phyloP scores from a whole-genome alignment of 2,329 filamentous ascomycete species.

The Colletotrichum theobromicola region DNA sequence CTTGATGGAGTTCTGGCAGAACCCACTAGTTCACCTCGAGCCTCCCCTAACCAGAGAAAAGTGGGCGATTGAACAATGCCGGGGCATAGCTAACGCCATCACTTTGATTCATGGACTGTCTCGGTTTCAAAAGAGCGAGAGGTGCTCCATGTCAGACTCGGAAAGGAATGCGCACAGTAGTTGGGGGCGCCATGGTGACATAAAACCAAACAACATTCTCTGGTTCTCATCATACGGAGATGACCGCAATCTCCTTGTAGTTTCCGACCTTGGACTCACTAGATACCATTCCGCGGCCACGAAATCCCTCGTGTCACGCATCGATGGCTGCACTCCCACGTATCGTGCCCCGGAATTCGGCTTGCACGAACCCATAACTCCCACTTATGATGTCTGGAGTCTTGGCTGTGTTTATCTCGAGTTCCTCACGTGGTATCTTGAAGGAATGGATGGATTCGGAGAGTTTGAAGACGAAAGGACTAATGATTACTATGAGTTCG shows the following conservation, averaged over 20 bases:
- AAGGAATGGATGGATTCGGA: not conserved
- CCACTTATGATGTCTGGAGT: slow-evolving; percentile 31
- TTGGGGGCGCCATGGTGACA: slow-evolving; percentile 11
- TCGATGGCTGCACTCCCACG: slow-evolving; percentile 1
- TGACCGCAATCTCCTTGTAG: not conserved
- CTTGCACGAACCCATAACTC: slow-evolving; percentile 9
- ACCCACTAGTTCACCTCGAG: not conserved
- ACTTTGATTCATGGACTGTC: slow-evolving; percentile 1
- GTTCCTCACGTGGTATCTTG: slow-evolving; percentile 26
- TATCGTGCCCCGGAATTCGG: slow-evolving; percentile 6
- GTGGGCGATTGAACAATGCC: slow-evolving; percentile 6
- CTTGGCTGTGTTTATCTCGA: slow-evolving; percentile 32
- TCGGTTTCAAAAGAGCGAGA: not conserved
- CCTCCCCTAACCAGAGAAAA: not conserved
- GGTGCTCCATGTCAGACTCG: not conserved
- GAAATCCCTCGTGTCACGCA: not conserved
- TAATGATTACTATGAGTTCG: not conserved
- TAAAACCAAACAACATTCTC: slow-evolving; percentile 8
- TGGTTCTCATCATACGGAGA: slow-evolving; percentile 1
- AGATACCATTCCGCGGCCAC: not conserved
- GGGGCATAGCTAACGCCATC: not conserved
- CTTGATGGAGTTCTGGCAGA: slow-evolving; percentile 10
- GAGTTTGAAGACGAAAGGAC: not conserved
- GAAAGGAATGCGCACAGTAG: not conserved
- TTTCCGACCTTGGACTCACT: slow-evolving; percentile 1